Base-by-base conservation (phyloP, 2,329 filamentous ascomycete genomes). In the Diplocarpon rosae region DNA sequence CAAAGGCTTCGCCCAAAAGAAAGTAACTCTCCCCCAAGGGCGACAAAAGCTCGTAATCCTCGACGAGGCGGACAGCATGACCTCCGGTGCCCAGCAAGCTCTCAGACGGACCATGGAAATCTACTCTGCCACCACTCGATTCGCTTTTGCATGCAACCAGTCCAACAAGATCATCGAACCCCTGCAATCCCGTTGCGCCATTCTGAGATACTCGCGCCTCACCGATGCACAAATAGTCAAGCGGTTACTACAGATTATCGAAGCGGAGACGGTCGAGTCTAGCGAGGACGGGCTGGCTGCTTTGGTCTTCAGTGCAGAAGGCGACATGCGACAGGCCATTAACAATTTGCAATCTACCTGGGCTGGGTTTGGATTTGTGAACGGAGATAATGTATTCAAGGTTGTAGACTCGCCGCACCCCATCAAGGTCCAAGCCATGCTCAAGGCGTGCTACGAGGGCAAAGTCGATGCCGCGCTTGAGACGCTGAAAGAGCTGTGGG, bases 151-250 rank as follows among this genome's bases (percentile, higher is more conserved):
- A 2, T 98, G 92, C 72, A 98, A 98, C 65, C 87, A 95, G 69
- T 92, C 85, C 51, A 98, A 96, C 70, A 98, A 96, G 68, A 96
- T 98, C 62, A 98, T 98, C 64, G 92, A 98, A 65, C 92, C 92
- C n/a, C 72, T 98, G 41, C 92, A 98, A 65, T 95, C 89, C 14
- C 80, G 92, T 58, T 98, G 92, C 63, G 92, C 92, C 15, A 96
- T 98, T 61, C 75, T 98, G 44, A 83, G 92, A 48, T 98, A 95
- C 65, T 82, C 89, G 28, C 83, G 90, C 45, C 73, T 98, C 53
- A 95, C 90, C 2, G 92, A 98, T 62, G 82, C 78, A 11, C 90
- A 98, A 63, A 80, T 98, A 20, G 87, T 95, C 41, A 89, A 90
- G 69, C 78, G 92, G 33, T 66, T 98, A 50, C 70, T 92, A 65